phyloP scores from a whole-genome alignment of 2,329 filamentous ascomycete species.

The Aspergillus sp. region DNA sequence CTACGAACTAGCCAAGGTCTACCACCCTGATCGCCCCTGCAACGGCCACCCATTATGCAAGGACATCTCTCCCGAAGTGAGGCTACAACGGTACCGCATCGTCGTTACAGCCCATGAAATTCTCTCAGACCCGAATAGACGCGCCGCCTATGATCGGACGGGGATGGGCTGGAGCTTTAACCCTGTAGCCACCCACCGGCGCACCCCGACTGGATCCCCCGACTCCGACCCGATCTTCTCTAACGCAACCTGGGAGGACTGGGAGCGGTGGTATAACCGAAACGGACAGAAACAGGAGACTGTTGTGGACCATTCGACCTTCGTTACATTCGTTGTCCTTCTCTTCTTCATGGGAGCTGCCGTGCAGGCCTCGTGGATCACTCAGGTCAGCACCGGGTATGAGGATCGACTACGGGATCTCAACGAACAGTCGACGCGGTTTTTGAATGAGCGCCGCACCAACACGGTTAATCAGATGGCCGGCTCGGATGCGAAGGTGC shows the following conservation, averaged over 20 bases:
- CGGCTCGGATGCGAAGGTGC: conserved; percentile 63
- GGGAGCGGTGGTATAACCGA: conserved; percentile 75
- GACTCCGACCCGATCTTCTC: conserved; percentile 51
- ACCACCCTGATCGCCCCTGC: conserved; percentile 77
- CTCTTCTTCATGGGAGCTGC: conserved; percentile 69
- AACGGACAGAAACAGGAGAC: conserved; percentile 42
- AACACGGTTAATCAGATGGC: conserved; percentile 50
- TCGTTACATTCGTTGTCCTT: conserved; percentile 69
- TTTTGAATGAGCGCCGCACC: conserved; percentile 54
- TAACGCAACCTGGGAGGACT: conserved; percentile 98
- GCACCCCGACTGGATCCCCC: conserved; percentile 19
- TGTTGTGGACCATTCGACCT: conserved; percentile 76
- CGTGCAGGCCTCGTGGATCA: conserved; percentile 70
- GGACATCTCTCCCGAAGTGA: conserved; percentile 58
- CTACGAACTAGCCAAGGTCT: conserved; percentile 90
- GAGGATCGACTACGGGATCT: conserved; percentile 66
- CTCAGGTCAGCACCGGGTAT: conserved; percentile 60
- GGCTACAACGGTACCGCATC: conserved; percentile 86
- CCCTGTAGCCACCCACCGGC: conserved; percentile 31
- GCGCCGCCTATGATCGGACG: conserved; percentile 76
- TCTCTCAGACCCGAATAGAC: conserved; percentile 76
- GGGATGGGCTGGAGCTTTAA: conserved; percentile 74
- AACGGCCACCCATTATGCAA: conserved; percentile 44
- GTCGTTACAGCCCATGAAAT: conserved; percentile 86
- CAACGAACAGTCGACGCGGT: conserved; percentile 62